Evolutionary conservation across 805 yeast species (phyloP), one percentile per base, ranked within the genome.

Genomic region (Metschnikowia koreensis): DNA sequence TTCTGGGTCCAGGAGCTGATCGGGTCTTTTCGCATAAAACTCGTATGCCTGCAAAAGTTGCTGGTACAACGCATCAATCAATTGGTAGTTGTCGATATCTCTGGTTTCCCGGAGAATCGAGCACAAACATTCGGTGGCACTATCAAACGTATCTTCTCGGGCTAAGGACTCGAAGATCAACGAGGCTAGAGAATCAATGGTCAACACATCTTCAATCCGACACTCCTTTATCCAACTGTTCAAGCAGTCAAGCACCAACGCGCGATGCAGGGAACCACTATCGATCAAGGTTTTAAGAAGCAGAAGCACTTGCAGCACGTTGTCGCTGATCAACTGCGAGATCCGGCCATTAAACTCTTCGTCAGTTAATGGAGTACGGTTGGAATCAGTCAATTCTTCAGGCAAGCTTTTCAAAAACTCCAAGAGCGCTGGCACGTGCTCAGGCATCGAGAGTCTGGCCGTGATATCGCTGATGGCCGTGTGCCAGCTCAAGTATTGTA

Each of bases 221-320:
- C 90, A 82, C 66, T 96, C 99, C 55, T 79, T 80, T 53, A 94
- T 84, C 99, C 99, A 94, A 17, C 96, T 87, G 59, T 86, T 84
- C 51, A 96, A 73, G 68, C 96, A 87, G 55, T 83, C 86, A 51
- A 93, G 76, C 6, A 90, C 76, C 47, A 81, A 67, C 7, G 81
- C 74, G 11, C 57, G 49, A 46, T 49, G 50, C 27, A 51, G 42
- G 22, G 48, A 37, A 9, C 55, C 50, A 33, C 57, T 57, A 15
- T 65, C 67, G 8, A 70, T 45, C 53, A 83, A 75, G 42, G 78
- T 75, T 38, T 84, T 75, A 58, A 93, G 72, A 47, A 89, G 75
- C 50, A 78, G 67, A 47, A 93, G 70, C 1, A 94, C 89, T 38
- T 78, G 79, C 50, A 81, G 84, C 1, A 89, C 87, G 60, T 87